phyloP scores from a whole-genome alignment of 805 yeast species.

The Lachancea waltii region DNA sequence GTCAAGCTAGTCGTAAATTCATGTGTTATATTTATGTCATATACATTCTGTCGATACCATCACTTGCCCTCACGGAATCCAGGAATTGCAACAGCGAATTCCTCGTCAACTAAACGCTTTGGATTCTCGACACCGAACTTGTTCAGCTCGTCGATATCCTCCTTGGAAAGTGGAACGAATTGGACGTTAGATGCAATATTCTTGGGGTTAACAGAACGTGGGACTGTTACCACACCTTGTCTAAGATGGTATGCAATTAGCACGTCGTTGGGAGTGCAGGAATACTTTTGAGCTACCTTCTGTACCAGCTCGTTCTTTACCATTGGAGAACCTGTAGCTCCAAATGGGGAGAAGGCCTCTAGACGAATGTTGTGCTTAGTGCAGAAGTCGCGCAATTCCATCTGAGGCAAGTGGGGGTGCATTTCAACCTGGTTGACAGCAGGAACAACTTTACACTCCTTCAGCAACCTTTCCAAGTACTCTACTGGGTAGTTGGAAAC shows the following conservation, averaged over 20 bases:
- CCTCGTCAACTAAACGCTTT: conserved; percentile 30
- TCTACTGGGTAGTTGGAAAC: conserved; percentile 47
- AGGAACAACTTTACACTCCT: conserved; percentile 44
- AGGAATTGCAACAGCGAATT: conserved; percentile 24
- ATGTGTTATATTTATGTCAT: neutral
- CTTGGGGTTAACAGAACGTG: conserved; percentile 64
- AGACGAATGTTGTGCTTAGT: conserved; percentile 45
- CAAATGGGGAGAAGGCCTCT: conserved; percentile 59
- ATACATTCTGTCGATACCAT: too few relatives aligned
- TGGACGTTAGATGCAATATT: conserved; percentile 45
- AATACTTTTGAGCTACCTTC: conserved; percentile 51
- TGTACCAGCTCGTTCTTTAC: conserved; percentile 44
- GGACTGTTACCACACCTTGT: conserved; percentile 55
- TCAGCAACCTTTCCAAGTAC: conserved; percentile 36
- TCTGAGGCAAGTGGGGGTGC: conserved; percentile 69
- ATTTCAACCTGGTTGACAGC: conserved; percentile 58
- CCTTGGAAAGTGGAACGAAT: conserved; percentile 35
- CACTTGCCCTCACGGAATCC: conserved; percentile 24
- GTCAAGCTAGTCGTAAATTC: neutral
- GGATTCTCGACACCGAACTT: conserved; percentile 29
- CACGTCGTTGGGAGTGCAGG: conserved; percentile 48
- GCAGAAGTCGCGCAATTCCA: conserved; percentile 47
- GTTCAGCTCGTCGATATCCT: conserved; percentile 37
- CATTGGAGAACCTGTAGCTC: conserved; percentile 60
- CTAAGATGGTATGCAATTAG: conserved; percentile 57